Evolutionary conservation across 208 protist genomes (phyloP).

Genomic region (Crithidia mellificae): DNA sequence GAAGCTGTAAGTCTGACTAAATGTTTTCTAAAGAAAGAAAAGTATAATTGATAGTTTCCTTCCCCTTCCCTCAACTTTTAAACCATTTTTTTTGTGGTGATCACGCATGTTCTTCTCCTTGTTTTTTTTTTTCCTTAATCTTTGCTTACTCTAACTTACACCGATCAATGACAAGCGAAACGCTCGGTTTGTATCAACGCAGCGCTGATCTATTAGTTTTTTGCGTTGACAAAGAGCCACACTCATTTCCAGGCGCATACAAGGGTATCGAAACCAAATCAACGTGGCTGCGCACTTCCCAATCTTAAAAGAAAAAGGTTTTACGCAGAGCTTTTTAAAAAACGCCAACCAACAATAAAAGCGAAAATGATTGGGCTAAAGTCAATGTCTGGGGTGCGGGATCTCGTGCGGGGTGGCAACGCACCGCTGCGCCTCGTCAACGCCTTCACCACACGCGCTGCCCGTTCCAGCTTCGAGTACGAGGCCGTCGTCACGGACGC

Average conservation of each 20-base stretch:
- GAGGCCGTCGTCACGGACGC: conserved; percentile 67
- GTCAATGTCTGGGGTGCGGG: conserved; percentile 86
- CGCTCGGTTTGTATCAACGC: too few relatives aligned
- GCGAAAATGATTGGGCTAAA: conserved; percentile 61
- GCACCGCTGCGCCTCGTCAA: conserved; percentile 46
- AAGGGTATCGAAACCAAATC: too few relatives aligned
- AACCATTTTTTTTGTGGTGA: not conserved
- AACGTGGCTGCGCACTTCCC: too few relatives aligned
- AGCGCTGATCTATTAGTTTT: not conserved
- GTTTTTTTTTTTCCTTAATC: not conserved
- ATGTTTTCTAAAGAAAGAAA: too few relatives aligned
- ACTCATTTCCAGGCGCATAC: too few relatives aligned
- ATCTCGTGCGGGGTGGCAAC: conserved; percentile 53
- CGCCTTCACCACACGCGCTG: conserved; percentile 32
- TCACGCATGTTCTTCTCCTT: not conserved
- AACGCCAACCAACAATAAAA: too few relatives aligned
- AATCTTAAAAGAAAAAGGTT: too few relatives aligned
- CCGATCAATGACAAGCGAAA: too few relatives aligned
- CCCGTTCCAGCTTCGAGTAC: conserved; percentile 56
- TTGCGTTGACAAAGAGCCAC: not conserved
- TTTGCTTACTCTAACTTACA: too few relatives aligned
- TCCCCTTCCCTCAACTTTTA: not conserved
- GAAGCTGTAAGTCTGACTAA: too few relatives aligned
- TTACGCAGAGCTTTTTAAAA: too few relatives aligned
- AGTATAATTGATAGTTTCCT: too few relatives aligned